Percentiles rank a stretch among this genome's conserved stretches.
Evolutionary conservation across 2,329 filamentous ascomycete genomes (phyloP).

Genomic region (Colletotrichum karsti): DNA sequence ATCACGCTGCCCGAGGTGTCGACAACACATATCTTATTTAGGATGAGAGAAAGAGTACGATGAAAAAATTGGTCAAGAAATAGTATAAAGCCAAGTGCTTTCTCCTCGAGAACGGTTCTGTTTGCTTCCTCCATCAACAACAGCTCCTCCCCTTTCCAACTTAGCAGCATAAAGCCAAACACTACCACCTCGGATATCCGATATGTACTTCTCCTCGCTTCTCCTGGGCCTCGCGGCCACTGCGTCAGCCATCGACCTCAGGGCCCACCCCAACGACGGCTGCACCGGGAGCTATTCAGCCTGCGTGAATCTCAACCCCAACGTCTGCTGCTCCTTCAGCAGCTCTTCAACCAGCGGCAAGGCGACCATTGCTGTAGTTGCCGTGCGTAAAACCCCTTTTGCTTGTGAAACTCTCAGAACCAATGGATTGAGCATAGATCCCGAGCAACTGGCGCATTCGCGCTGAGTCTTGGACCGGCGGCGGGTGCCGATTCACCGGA

Average conservation of each 20-base stretch:
- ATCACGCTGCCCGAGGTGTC: background rate
- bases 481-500: background rate
- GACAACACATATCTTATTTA: background rate
- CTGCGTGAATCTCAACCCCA: conserved; percentile 15
- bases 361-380: background rate
- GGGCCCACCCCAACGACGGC: background rate
- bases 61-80: background rate
- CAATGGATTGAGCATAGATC: background rate
- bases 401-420: background rate
- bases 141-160: background rate
- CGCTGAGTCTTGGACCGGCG: background rate
- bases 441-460: conserved; percentile 20
- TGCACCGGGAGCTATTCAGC: background rate
- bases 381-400: conserved; percentile 3
- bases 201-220: conserved; percentile 7
- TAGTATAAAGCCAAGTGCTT: background rate
- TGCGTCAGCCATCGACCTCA: conserved; percentile 12
- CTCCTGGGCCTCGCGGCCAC: conserved; percentile 2
- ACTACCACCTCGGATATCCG: background rate
- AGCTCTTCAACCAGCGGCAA: background rate
- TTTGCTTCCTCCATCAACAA: background rate
- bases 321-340: conserved; percentile 15
- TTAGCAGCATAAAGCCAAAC: background rate
- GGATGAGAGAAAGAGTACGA: background rate
- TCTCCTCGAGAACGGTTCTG: background rate